These are phyloP conservation scores for Simplicillium sp. DNA, from an alignment of 2,329 filamentous ascomycete species.

Conservation along the genomic window DNA sequence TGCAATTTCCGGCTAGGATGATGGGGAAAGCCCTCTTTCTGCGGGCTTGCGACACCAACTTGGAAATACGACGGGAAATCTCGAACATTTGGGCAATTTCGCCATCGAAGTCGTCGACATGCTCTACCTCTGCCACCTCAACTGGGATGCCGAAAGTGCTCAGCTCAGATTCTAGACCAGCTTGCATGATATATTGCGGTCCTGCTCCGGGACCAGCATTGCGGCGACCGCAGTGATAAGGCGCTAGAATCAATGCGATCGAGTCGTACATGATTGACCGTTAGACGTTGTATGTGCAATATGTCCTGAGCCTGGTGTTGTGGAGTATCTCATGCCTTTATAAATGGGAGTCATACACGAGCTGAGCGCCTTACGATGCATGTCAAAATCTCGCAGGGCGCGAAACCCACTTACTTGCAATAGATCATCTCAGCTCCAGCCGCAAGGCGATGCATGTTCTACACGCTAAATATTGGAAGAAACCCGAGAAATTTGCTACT, in stretches of 20 bases:
- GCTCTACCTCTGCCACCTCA: constrained; percentile 12
- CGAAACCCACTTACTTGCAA: no score
- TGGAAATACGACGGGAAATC: constrained; percentile 24
- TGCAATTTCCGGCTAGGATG: constrained; percentile 28
- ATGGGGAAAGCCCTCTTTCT: constrained; percentile 22
- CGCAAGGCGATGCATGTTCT: no score
- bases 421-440: no score
- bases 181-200: constrained; percentile 19
- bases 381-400: no score
- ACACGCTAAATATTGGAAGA: no score
- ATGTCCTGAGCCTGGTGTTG: no score
- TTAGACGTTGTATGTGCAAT: not conserved
- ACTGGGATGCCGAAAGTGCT: constrained; percentile 14
- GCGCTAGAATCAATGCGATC: constrained; percentile 24
- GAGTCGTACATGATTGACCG: constrained; percentile 6
- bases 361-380: no score
- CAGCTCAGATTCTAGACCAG: constrained; percentile 18
- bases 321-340: no score
- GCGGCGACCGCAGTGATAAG: constrained; percentile 27
- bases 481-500: no score
- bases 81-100: constrained; percentile 29
- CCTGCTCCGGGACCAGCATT: constrained; percentile 27
- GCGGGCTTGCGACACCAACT: constrained; percentile 17
- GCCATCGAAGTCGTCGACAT: constrained; percentile 25
- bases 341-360: no score